phyloP scores from a whole-genome alignment of 2,329 filamentous ascomycete genomes.

The Didymella arachidicola region DNA sequence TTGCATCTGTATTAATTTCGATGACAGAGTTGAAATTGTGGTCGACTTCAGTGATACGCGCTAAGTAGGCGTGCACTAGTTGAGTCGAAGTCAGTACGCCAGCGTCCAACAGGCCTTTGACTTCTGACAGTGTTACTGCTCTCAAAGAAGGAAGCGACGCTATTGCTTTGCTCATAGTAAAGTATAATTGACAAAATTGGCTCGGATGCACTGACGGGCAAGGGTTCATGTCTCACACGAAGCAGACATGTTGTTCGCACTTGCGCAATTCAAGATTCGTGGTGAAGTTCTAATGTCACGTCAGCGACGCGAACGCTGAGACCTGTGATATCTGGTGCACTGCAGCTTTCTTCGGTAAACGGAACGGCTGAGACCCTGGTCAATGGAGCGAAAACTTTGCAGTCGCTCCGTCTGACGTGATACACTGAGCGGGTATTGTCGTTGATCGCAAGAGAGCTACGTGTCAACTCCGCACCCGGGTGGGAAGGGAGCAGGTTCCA shows the following conservation, averaged over 20 bases:
- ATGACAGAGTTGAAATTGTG: slow-evolving; percentile 64
- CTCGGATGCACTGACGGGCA: neutral
- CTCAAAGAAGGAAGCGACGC: neutral
- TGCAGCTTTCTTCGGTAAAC: neutral
- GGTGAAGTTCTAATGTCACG: neutral
- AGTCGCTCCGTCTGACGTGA: neutral
- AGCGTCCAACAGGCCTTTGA: neutral
- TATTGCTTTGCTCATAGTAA: neutral
- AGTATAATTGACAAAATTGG: neutral
- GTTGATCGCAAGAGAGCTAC: neutral
- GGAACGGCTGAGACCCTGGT: neutral
- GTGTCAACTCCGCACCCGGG: neutral
- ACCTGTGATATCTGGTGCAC: neutral
- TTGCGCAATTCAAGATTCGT: neutral
- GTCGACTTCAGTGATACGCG: slow-evolving; percentile 64
- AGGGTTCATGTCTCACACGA: neutral
- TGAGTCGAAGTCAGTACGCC: slow-evolving; percentile 60
- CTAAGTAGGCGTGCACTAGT: slow-evolving; percentile 61
- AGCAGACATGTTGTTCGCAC: neutral
- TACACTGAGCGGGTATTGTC: neutral
- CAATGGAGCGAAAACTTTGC: neutral
- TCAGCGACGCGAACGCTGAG: neutral
- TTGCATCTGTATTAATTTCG: slow-evolving; percentile 57
- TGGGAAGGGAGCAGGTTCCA: neutral
- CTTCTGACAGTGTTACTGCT: slow-evolving; percentile 1